phyloP scores from a whole-genome alignment of 306 rosid species.

The Prunus kanzakura region DNA sequence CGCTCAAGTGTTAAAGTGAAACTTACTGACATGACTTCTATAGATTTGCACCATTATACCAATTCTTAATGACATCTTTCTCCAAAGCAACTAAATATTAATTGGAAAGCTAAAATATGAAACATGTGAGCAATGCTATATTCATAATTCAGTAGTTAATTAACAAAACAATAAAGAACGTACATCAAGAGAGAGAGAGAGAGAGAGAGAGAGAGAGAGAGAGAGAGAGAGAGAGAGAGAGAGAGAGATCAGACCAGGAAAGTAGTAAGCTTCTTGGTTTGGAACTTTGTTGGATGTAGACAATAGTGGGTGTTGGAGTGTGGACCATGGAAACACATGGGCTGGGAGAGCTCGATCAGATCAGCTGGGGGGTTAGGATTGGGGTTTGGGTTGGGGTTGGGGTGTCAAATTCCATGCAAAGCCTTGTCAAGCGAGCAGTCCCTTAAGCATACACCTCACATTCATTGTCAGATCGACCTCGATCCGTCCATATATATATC shows the following conservation, averaged over 20 bases:
- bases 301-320: not conserved
- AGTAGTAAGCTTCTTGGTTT: not conserved
- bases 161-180: too few species aligned
- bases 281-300: not conserved
- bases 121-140: too few species aligned
- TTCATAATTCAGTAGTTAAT: too few species aligned
- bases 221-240: not conserved
- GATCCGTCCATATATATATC: not conserved
- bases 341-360: too few species aligned
- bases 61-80: too few species aligned
- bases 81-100: too few species aligned
- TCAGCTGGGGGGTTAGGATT: not conserved
- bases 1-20: too few species aligned
- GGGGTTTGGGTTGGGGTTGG: too few species aligned
- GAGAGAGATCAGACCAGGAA: not conserved
- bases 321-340: not conserved
- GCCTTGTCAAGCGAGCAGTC: slow-evolving; percentile 29
- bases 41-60: too few species aligned
- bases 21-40: too few species aligned
- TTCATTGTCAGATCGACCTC: slow-evolving; percentile 32
- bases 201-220: not conserved
- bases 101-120: too few species aligned
- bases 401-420: slow-evolving; percentile 34
- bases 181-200: too few species aligned
- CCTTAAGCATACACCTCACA: slow-evolving; percentile 22